These are phyloP conservation scores for Wallemia mellicola DNA, from an alignment of 1,284 basidiomycete species.

Conservation along the genomic window DNA sequence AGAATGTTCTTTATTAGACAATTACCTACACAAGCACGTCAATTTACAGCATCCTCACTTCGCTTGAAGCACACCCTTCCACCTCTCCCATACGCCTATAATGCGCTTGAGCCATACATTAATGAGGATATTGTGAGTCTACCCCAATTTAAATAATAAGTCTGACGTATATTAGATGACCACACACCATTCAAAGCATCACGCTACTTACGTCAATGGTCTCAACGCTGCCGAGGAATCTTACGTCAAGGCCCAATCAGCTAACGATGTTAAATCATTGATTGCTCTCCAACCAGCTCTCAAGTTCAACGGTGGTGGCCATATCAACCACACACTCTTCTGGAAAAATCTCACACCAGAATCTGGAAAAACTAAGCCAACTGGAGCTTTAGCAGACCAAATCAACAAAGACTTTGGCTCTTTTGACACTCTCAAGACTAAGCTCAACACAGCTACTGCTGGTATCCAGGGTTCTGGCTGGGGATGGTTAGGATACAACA, in stretches of 20 bases:
- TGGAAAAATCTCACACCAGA: constrained; percentile 79
- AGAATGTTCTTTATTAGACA: too few relatives aligned
- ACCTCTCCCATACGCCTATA: constrained; percentile 63
- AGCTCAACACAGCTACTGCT: constrained; percentile 62
- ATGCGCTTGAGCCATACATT: constrained; percentile 29
- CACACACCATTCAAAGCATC: constrained; percentile 86
- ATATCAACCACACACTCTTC: constrained; percentile 80
- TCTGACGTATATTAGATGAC: constrained; percentile 37
- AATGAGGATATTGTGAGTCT: constrained; percentile 14
- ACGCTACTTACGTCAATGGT: constrained; percentile 71
- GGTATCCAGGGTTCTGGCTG: constrained; percentile 91
- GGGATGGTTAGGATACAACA: constrained; percentile 78
- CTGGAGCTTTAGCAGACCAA: constrained; percentile 46
- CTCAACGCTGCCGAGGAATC: constrained; percentile 70
- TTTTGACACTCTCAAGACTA: constrained; percentile 38
- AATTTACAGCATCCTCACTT: not conserved
- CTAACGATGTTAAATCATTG: constrained; percentile 30
- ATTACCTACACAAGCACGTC: not conserved
- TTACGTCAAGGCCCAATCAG: constrained; percentile 25
- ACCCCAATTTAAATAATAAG: constrained; percentile 36
- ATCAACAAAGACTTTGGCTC: constrained; percentile 61
- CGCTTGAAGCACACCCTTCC: constrained; percentile 34
- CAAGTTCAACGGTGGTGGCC: constrained; percentile 33
- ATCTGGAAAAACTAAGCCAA: constrained; percentile 28
- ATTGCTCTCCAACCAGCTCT: constrained; percentile 61